These are phyloP conservation scores for Albatrellus ellisii DNA, from an alignment of 768 basidiomycete genomes.

Conservation along the genomic window DNA sequence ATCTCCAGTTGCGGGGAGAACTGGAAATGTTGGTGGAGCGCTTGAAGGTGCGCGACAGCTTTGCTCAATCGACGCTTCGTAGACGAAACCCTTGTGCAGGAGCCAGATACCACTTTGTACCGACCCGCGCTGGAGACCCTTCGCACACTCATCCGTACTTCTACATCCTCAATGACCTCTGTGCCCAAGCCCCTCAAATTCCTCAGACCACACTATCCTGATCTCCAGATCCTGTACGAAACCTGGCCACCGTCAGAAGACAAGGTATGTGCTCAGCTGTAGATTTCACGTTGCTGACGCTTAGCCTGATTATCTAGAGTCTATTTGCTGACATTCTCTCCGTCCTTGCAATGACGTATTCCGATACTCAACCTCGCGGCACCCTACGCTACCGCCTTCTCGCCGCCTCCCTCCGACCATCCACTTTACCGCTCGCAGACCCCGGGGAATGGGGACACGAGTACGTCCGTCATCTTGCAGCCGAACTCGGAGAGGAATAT, in stretches of 20 bases:
- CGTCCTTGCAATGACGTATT: conserved; percentile 98
- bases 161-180: conserved; percentile 97
- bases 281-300: neutral
- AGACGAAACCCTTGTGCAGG: conserved; percentile 43
- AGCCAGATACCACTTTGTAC: conserved; percentile 76
- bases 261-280: conserved; percentile 34
- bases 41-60: conserved; percentile 62
- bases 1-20: conserved; percentile 83
- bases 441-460: conserved; percentile 99
- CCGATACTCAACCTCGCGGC: conserved; percentile 92
- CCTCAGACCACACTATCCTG: conserved; percentile 86
- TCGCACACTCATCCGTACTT: conserved; percentile 86
- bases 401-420: conserved; percentile 53
- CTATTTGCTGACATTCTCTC: conserved; percentile 96
- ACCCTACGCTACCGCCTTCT: conserved; percentile 89
- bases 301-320: conserved; percentile 34
- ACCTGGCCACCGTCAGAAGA: conserved; percentile 68
- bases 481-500: conserved; percentile 94
- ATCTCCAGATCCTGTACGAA: conserved; percentile 73
- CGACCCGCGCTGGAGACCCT: conserved; percentile 87
- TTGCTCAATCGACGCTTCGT: too few relatives aligned
- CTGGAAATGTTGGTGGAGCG: conserved; percentile 96
- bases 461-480: conserved; percentile 93
- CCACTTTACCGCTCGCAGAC: conserved; percentile 58
- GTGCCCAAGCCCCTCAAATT: conserved; percentile 99